Evolutionary conservation across 164 flowering plant species (phyloP), one percentile per base, ranked within the genome.

Genomic region (Platanus orientalis): DNA sequence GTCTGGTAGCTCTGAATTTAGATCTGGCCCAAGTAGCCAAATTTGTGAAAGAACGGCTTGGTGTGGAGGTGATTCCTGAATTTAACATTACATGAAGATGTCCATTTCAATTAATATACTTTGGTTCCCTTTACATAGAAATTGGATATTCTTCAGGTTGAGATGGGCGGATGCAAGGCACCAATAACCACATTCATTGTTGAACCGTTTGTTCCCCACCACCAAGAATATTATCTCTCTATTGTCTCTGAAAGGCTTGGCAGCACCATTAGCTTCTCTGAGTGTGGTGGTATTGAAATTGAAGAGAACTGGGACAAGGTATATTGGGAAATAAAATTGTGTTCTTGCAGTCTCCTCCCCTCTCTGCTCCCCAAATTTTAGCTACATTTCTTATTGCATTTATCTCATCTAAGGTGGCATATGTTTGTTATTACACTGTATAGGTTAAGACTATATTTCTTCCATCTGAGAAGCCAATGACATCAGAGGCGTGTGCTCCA

Each of bases 301-400:
- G 98, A 92, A 78, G 97, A 90, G 74, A 92, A 92, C 65, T 92
- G 98, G 98, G 98, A 92, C 73, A 92, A 92, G 87, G 98, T 90
- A 74, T 42, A 36, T 32, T 14, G 20, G 6, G 47, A 45, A 45
- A 4, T 19, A 45, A 55, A 60, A 24, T 19, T 56, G 23, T 13
- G 27, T 9, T 21, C 27, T 10, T 34, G 26, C 7, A 14, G n/a
- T 27, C 19, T 19, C 47, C 30, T 57, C 48, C 56, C 39, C 10
- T 34, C 7, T 34, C 10, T 34, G 4, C 10, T 34, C 10, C 49
- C 49, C 30, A 19, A 19, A 6, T 12, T 64, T 39, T 19, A 7
- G 26, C 4, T 32, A 23, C 39, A 11, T 36, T 54, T 17, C 52
- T 63, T 34, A 32, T 27, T 10, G 39, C 19, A 40, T 36, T 52